Evolutionary conservation across 768 basidiomycete genomes (phyloP).

Genomic region (Favolaschia claudopus): DNA sequence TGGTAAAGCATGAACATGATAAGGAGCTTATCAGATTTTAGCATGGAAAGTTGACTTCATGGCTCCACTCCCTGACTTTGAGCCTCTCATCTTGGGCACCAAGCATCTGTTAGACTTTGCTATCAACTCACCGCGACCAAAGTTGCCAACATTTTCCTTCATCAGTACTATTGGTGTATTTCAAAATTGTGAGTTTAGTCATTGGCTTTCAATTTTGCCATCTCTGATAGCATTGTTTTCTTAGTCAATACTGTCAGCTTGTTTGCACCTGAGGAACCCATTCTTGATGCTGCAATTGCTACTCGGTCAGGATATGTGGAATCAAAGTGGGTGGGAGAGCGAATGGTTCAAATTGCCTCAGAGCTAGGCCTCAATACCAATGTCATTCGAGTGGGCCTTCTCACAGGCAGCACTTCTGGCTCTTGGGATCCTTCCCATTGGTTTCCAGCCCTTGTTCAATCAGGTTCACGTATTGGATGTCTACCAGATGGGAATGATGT

Average conservation of each 20-base stretch:
- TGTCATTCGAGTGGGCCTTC: conserved; percentile 11
- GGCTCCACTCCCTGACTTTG: conserved; percentile 33
- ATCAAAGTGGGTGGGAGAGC: conserved; percentile 41
- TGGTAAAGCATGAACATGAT: no score
- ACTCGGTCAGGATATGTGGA: conserved; percentile 34
- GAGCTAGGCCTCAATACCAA: neutral
- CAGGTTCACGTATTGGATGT: neutral
- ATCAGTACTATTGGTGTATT: conserved; percentile 13
- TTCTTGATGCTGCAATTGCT: conserved; percentile 18
- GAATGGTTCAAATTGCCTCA: conserved; percentile 1
- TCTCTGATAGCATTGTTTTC: neutral
- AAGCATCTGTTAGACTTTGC: conserved; percentile 45
- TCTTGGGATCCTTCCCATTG: conserved; percentile 8
- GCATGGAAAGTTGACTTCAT: conserved; percentile 44
- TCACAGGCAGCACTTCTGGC: conserved; percentile 2
- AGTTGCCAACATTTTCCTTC: conserved; percentile 12
- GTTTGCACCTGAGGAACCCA: conserved; percentile 2
- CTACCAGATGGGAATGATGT: conserved; percentile 12
- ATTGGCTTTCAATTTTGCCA: neutral
- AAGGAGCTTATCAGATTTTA: no score
- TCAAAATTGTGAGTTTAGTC: neutral
- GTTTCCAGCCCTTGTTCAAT: conserved; percentile 7
- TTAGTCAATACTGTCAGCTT: neutral
- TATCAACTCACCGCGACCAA: neutral
- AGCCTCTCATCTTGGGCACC: conserved; percentile 31